phyloP scores from a whole-genome alignment of 306 rosid genomes.

The Glycine soja region DNA sequence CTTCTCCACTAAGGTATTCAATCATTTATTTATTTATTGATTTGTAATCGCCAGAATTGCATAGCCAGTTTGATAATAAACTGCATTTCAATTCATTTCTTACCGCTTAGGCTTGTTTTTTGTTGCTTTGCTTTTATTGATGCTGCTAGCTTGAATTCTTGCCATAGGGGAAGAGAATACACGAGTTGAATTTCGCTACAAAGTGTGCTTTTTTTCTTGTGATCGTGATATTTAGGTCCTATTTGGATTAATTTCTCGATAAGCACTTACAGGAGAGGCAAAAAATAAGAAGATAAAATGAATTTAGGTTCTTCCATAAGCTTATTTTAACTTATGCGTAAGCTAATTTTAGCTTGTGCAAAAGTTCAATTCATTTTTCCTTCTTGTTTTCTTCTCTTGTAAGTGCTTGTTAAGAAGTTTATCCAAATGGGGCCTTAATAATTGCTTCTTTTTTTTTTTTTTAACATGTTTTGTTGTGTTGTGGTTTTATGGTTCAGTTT shows the following conservation, averaged over 20 bases:
- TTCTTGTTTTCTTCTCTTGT: not conserved
- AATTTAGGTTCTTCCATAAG: not conserved
- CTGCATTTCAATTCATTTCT: no score
- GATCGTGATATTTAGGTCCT: not conserved
- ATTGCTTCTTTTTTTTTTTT: not conserved
- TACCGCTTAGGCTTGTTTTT: not conserved
- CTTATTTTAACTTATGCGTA: not conserved
- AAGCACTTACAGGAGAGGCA: no score
- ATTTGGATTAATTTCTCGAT: not conserved
- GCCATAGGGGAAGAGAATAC: no score
- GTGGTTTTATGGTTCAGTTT: conserved; percentile 1
- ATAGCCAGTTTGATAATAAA: no score
- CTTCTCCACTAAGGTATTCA: conserved; percentile 60
- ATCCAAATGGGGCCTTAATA: not conserved
- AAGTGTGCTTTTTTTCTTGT: not conserved
- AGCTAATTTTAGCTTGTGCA: not conserved
- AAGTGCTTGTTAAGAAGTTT: not conserved
- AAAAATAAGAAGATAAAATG: no score
- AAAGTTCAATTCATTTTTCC: no score
- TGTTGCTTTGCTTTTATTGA: not conserved
- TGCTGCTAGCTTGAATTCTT: not conserved
- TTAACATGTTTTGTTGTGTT: not conserved
- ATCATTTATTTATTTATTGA: conserved; percentile 4
- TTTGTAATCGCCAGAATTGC: no score
- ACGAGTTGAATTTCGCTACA: not conserved